Percentiles rank a stretch among this genome's conserved stretches.
Conservation (phyloP, 345 rosid genomes). For the Abelmoschus esculentus region DNA sequence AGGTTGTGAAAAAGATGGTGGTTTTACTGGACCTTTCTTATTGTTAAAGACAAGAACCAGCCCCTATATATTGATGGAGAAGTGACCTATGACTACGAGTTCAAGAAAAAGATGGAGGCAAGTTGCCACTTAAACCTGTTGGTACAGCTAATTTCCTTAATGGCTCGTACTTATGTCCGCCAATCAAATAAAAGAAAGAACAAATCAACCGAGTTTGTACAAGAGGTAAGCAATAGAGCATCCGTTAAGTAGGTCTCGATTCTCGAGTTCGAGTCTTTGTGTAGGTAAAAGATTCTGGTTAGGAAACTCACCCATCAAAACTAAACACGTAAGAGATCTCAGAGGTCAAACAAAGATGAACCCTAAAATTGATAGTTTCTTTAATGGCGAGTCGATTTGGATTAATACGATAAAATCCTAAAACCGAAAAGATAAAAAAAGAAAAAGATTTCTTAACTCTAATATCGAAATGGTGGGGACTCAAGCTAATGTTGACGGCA, state of each 20-base stretch:
- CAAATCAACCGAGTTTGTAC: too few relatives aligned
- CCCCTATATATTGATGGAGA: background rate
- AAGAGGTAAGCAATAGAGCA: too few relatives aligned
- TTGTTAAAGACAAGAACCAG: background rate
- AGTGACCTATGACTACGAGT: background rate
- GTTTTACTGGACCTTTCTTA: background rate
- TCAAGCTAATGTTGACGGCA: background rate
- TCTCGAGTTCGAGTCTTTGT: too few relatives aligned
- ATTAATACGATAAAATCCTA: too few relatives aligned
- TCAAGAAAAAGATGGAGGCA: background rate
- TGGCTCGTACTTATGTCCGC: background rate
- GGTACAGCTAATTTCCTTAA: background rate
- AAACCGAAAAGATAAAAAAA: background rate
- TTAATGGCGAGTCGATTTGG: too few relatives aligned
- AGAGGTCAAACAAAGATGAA: too few relatives aligned
- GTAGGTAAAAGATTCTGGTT: too few relatives aligned
- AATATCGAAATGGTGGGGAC: background rate
- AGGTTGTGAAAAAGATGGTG: background rate
- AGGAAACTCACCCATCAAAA: too few relatives aligned
- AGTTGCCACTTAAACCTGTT: background rate
- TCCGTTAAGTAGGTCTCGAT: too few relatives aligned
- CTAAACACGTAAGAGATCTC: too few relatives aligned
- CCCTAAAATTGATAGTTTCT: too few relatives aligned
- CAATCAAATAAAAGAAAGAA: constrained; percentile 1
- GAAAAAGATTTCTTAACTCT: background rate